Conservation (phyloP, 2,329 filamentous ascomycete genomes). For the Gremmenia infestans region DNA sequence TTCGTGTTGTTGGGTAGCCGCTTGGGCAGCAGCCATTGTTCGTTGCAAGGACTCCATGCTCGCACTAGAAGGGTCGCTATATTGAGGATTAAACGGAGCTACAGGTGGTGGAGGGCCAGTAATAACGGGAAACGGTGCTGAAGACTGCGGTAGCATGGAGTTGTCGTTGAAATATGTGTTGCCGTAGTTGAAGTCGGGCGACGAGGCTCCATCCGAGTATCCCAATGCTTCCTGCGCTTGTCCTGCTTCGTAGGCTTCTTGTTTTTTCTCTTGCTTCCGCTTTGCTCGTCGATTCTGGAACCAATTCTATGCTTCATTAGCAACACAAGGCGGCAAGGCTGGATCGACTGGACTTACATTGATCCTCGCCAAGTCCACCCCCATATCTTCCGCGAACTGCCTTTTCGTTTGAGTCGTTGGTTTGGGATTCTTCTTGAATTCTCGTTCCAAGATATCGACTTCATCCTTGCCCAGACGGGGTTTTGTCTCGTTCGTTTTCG, state of each 20-base stretch:
- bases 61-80: conserved; percentile 22
- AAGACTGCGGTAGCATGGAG: conserved; percentile 11
- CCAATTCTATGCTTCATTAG: conserved; percentile 52
- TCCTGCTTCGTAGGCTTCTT: conserved; percentile 44
- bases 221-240: conserved; percentile 28
- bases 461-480: conserved; percentile 51
- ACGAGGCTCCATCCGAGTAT: conserved; percentile 25
- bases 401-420: conserved; percentile 58
- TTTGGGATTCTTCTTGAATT: conserved; percentile 61
- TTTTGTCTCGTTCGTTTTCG: conserved; percentile 29
- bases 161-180: conserved; percentile 17
- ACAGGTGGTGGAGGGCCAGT: conserved; percentile 22
- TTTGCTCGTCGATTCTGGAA: conserved; percentile 60
- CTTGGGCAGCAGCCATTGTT: conserved; percentile 23
- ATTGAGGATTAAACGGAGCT: conserved; percentile 27
- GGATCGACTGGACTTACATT: conserved; percentile 52
- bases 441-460: conserved; percentile 53
- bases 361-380: conserved; percentile 58
- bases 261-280: conserved; percentile 51
- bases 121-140: conserved; percentile 14
- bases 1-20: conserved; percentile 16
- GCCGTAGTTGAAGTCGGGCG: conserved; percentile 23
- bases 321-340: not conserved
- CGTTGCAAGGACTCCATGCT: conserved; percentile 28
- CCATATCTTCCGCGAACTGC: conserved; percentile 55